phyloP scores from a whole-genome alignment of 1,139 yeast genomes.

The Nadsonia commutata region DNA sequence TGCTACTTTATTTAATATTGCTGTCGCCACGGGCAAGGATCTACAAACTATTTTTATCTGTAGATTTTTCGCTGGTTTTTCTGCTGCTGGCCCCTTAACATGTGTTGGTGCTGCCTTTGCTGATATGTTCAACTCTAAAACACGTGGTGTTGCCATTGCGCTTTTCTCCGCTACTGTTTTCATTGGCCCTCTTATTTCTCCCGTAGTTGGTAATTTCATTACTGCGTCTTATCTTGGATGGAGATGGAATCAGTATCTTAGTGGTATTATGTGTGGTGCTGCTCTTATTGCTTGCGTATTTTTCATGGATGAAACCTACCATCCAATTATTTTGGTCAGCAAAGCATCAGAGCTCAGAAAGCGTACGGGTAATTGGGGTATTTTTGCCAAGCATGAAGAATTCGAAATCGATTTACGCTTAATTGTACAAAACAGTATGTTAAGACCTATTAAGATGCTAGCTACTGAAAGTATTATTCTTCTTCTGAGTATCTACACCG shows the following conservation, averaged over 20 bases:
- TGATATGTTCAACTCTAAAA: conserved; percentile 46
- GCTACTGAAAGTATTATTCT: conserved; percentile 60
- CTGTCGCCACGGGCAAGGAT: conserved; percentile 58
- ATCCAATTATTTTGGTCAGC: conserved; percentile 26
- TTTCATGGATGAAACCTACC: conserved; percentile 35
- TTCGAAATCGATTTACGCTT: conserved; percentile 45
- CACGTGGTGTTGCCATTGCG: conserved; percentile 59
- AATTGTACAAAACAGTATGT: conserved; percentile 50
- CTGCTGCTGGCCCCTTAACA: conserved; percentile 71
- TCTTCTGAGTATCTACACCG: conserved; percentile 56
- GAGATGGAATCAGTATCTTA: conserved; percentile 46
- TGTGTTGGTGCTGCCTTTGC: conserved; percentile 76
- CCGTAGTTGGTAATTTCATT: conserved; percentile 29
- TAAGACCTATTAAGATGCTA: conserved; percentile 59
- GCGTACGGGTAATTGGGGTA: conserved; percentile 54
- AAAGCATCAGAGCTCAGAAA: conserved; percentile 37
- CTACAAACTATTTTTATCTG: conserved; percentile 57
- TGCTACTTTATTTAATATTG: conserved; percentile 48
- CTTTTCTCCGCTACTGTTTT: conserved; percentile 53
- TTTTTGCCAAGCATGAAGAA: conserved; percentile 73
- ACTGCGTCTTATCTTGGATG: conserved; percentile 30
- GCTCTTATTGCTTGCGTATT: conserved; percentile 24
- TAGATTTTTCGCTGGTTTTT: conserved; percentile 60
- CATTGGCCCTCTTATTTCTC: conserved; percentile 64
- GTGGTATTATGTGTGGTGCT: conserved; percentile 33